These are phyloP conservation scores for Aspergillus coremiiformis DNA, from an alignment of 495 filamentous ascomycete species.

Conservation along the genomic window DNA sequence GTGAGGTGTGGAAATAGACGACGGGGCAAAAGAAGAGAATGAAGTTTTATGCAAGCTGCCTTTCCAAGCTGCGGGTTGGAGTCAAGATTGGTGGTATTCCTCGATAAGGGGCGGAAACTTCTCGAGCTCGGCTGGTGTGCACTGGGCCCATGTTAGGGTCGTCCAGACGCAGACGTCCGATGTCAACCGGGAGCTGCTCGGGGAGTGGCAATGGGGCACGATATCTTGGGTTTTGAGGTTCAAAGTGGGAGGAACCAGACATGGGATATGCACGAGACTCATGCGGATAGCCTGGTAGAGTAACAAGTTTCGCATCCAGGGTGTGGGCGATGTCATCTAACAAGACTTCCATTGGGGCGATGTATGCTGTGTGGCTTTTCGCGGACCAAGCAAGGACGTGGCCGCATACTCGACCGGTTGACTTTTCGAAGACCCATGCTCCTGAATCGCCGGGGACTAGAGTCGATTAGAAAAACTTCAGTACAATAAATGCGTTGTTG, in stretches of 20 bases:
- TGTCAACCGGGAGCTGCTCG: conserved; percentile 32
- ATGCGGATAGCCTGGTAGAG: conserved; percentile 31
- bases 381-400: conserved; percentile 84
- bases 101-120: conserved; percentile 18
- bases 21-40: background rate
- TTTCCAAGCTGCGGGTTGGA: conserved; percentile 33
- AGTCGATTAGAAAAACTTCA: background rate
- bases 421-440: conserved; percentile 85
- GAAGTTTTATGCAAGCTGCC: conserved; percentile 31
- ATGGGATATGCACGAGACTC: conserved; percentile 25
- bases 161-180: conserved; percentile 22
- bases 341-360: conserved; percentile 89
- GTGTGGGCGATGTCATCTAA: conserved; percentile 76
- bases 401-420: conserved; percentile 71
- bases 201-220: conserved; percentile 15
- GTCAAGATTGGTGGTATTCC: conserved; percentile 30
- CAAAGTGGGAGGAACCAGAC: conserved; percentile 7
- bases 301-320: conserved; percentile 43
- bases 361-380: conserved; percentile 69
- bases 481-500: conserved; percentile 1
- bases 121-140: conserved; percentile 17
- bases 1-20: background rate
- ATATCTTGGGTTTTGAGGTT: conserved; percentile 17
- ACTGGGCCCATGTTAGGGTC: conserved; percentile 15
- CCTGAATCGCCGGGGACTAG: conserved; percentile 81